Base-by-base conservation (phyloP, 805 yeast genomes). In the Kazachstania africana region DNA sequence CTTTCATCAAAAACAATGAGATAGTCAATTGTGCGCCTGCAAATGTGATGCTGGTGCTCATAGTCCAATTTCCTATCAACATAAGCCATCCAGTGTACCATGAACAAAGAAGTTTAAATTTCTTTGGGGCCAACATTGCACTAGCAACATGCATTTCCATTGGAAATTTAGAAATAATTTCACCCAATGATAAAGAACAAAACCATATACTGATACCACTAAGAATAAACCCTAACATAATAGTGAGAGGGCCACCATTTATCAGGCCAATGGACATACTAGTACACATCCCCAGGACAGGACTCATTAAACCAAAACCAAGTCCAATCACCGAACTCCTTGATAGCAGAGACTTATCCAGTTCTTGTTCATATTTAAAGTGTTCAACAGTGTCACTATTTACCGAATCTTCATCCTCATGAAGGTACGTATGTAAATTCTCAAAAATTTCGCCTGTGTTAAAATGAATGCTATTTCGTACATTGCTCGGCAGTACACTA, bases 61-160 rank as follows among this genome's bases (percentile, higher is more conserved):
- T 78, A 2, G 83, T 68, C 82, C 84, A 75, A 47, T 78, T 79
- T 0, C 91, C 91, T 16, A 80, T 62, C 13, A 79, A 58, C 32
- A 78, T 57, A 38, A 74, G 68, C 80, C 87, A 80, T 0, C 91
- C 91, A 0, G 83, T 77, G 45, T 69, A 72, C 88, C 88, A 80
- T 3, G 84, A 73, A 29, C 75, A 62, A 4, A 71, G 49, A 24
- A 66, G 53, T n/a, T 79, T 66, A 37, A 72, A 69, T 28, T 61
- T 62, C 10, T 70, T 70, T 33, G 68, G 68, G 12, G 84, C 75
- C 26, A 80, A 55, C 36, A 80, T 70, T 6, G 83, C 81, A 42
- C 83, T 75, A 54, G 78, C 78, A 33, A 80, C 87, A 47, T 80
- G 82, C 1, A 79, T 74, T 20, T 83, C 78, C 16, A 79, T 72